These are phyloP conservation scores for Alnus glutinosa DNA, from an alignment of 306 rosid genomes.

Conservation along the genomic window DNA sequence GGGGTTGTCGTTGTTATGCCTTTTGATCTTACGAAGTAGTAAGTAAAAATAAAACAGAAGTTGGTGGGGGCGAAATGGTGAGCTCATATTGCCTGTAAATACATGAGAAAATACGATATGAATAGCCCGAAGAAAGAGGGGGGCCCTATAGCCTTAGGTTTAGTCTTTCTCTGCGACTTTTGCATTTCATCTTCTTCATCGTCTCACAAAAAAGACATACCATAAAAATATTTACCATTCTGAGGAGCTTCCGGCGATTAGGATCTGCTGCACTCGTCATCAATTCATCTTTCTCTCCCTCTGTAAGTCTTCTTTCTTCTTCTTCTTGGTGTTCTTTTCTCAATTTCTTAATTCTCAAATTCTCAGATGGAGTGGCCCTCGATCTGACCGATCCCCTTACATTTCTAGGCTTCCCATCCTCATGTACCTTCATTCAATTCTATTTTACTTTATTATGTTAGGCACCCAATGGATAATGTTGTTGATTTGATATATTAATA, in stretches of 20 bases:
- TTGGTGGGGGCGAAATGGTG: neutral
- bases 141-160: neutral
- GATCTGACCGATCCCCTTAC: slow-evolving; percentile 5
- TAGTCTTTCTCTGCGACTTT: slow-evolving; percentile 1
- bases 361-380: neutral
- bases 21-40: neutral
- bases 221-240: neutral
- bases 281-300: neutral
- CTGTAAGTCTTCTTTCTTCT: neutral
- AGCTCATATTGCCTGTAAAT: slow-evolving; percentile 6
- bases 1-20: neutral
- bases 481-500: neutral
- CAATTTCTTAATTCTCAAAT: neutral
- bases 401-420: neutral
- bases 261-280: neutral
- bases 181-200: neutral
- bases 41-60: neutral
- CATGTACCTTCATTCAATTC: neutral
- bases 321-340: neutral
- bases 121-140: slow-evolving; percentile 5
- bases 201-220: neutral
- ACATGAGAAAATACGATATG: neutral
- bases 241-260: neutral
- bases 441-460: no score
- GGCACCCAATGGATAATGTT: neutral